Percentiles rank a stretch among this genome's conserved stretches.
These are phyloP conservation scores for Crithidia sp. DNA, from an alignment of 208 protist species.

Conservation along the genomic window DNA sequence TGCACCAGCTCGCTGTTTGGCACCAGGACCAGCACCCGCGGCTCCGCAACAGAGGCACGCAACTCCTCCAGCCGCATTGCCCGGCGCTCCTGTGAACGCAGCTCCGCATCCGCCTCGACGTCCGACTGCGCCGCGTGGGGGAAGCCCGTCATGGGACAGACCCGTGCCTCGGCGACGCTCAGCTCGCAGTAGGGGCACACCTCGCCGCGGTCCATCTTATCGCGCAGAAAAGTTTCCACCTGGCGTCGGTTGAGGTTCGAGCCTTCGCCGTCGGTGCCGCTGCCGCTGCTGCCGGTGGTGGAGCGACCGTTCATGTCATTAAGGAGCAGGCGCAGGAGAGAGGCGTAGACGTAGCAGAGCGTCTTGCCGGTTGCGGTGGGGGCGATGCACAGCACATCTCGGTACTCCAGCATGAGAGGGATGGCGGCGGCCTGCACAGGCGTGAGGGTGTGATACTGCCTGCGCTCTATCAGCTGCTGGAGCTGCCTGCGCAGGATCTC, in stretches of 20 bases:
- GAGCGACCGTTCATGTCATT: conserved; percentile 27
- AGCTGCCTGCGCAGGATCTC: conserved; percentile 48
- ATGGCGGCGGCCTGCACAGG: conserved; percentile 63
- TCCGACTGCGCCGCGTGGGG: conserved; percentile 50
- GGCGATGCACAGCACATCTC: conserved; percentile 87
- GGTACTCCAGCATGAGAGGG: conserved; percentile 66
- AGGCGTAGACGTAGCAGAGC: conserved; percentile 87
- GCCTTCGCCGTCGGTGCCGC: neutral
- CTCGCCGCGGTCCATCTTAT: conserved; percentile 69
- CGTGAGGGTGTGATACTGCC: conserved; percentile 51
- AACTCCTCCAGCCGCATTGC: conserved; percentile 55
- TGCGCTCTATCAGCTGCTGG: conserved; percentile 36
- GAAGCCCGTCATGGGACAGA: conserved; percentile 83
- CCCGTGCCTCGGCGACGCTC: conserved; percentile 33
- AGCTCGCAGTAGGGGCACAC: conserved; percentile 90
- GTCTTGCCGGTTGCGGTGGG: conserved; percentile 94
- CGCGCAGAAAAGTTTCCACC: conserved; percentile 65
- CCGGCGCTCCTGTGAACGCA: conserved; percentile 34
- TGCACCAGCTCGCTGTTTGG: conserved; percentile 71
- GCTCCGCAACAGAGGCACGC: conserved; percentile 50
- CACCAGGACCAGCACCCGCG: conserved; percentile 74
- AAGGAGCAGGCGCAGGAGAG: conserved; percentile 69
- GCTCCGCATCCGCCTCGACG: conserved; percentile 17
- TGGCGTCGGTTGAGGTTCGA: conserved; percentile 38
- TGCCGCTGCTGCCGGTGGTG: conserved; percentile 1